Evolutionary conservation across 2,329 filamentous ascomycete genomes (phyloP).

Genomic region (Zymoseptoria ardabiliae): DNA sequence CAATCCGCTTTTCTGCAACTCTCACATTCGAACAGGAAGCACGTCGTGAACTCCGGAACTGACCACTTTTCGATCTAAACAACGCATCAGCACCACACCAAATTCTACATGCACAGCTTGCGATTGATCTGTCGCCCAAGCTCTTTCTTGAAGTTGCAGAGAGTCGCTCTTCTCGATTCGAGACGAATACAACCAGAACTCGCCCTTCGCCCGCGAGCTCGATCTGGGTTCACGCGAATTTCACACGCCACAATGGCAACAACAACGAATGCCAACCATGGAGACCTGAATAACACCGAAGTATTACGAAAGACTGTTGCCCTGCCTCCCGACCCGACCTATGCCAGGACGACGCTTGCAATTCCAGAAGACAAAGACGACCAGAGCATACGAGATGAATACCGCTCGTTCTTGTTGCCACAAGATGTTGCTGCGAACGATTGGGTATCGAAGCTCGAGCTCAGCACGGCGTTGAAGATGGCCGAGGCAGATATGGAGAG

Average conservation of each 20-base stretch:
- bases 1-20: too few species aligned
- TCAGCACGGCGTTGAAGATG: conserved; percentile 47
- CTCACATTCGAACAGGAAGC: background rate
- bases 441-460: conserved; percentile 52
- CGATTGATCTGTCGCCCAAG: background rate
- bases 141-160: background rate
- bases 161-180: background rate
- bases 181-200: background rate
- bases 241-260: background rate
- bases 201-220: background rate
- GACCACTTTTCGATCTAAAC: background rate
- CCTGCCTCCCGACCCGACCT: conserved; percentile 12
- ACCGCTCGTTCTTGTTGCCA: conserved; percentile 51
- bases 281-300: conserved; percentile 22
- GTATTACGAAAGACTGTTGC: conserved; percentile 12
- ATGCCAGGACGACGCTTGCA: conserved; percentile 32
- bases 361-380: conserved; percentile 44
- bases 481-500: conserved; percentile 40
- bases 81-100: background rate
- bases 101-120: background rate
- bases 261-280: conserved; percentile 1
- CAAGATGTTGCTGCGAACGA: conserved; percentile 36
- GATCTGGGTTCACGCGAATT: background rate
- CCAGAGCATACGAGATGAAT: conserved; percentile 36
- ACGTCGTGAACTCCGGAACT: background rate